A percentile compares a stretch with the other conserved stretches of the same genome.
These are phyloP conservation scores for Cercospora sojina DNA, from an alignment of 2,329 filamentous ascomycete species.

Conservation along the genomic window DNA sequence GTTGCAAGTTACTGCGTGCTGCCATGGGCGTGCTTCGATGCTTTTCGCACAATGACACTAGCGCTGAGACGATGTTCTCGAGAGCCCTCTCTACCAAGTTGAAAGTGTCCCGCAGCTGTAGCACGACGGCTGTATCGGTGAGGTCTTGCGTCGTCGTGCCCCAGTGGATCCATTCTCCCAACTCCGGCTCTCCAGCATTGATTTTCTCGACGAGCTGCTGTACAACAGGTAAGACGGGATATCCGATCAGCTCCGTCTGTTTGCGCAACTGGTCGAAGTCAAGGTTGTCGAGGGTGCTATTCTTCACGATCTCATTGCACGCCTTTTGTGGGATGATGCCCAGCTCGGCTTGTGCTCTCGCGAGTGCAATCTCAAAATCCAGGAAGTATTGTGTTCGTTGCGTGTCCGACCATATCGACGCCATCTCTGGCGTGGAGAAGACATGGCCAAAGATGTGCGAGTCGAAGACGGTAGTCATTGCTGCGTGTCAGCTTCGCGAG, in stretches of 20 bases:
- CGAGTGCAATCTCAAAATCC: constrained; percentile 34
- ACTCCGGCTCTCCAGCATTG: constrained; percentile 28
- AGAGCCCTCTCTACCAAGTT: constrained; percentile 24
- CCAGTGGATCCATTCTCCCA: constrained; percentile 37
- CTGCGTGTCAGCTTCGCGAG: neutral
- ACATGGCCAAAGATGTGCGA: constrained; percentile 35
- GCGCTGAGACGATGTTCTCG: constrained; percentile 21
- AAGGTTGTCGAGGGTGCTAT: constrained; percentile 27
- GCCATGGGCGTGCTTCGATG: constrained; percentile 34
- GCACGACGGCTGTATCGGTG: constrained; percentile 33
- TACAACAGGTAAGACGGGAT: constrained; percentile 33
- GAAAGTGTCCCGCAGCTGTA: constrained; percentile 35
- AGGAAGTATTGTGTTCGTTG: constrained; percentile 34
- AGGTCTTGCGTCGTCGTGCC: constrained; percentile 35
- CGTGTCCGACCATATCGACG: constrained; percentile 34
- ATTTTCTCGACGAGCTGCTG: constrained; percentile 33
- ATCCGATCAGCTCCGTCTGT: constrained; percentile 33
- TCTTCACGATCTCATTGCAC: constrained; percentile 32
- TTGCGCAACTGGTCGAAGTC: constrained; percentile 30
- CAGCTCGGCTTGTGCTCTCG: constrained; percentile 32
- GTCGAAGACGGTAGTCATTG: constrained; percentile 34
- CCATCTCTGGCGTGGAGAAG: constrained; percentile 32
- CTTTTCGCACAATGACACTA: constrained; percentile 25
- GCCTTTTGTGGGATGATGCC: constrained; percentile 36
- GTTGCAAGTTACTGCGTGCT: constrained; percentile 35